phyloP scores from a whole-genome alignment of 2,329 filamentous ascomycete species.

The Keithomyces neogunnii region DNA sequence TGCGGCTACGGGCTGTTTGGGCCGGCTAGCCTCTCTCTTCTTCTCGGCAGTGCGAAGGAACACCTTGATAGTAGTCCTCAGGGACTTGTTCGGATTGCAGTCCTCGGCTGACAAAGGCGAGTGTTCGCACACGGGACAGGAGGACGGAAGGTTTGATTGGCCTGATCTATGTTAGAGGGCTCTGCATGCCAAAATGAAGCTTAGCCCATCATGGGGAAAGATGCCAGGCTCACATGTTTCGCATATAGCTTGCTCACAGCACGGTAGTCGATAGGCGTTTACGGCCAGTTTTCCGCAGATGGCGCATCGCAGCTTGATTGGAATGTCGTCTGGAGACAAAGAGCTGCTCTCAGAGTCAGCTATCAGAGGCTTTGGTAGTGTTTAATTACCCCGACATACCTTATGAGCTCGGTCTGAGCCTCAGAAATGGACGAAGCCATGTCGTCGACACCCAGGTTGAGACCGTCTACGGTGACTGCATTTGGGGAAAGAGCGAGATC shows the following conservation, averaged over 20 bases:
- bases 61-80: slow-evolving; percentile 87
- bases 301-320: slow-evolving; percentile 92
- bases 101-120: slow-evolving; percentile 77
- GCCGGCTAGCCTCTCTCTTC: slow-evolving; percentile 63
- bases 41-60: slow-evolving; percentile 89
- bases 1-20: slow-evolving; percentile 37
- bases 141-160: slow-evolving; percentile 65
- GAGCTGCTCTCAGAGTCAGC: slow-evolving; percentile 44
- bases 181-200: slow-evolving; percentile 1
- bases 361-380: not conserved
- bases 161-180: slow-evolving; percentile 35
- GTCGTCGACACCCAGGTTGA: slow-evolving; percentile 12
- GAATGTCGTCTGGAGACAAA: slow-evolving; percentile 73
- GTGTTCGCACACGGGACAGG: slow-evolving; percentile 90
- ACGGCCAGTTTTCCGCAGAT: slow-evolving; percentile 86
- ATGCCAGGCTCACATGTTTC: slow-evolving; percentile 55
- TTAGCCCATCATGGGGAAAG: not conserved
- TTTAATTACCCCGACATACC: slow-evolving; percentile 26
- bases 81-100: slow-evolving; percentile 79
- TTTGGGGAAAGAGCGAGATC: slow-evolving; percentile 4
- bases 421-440: slow-evolving; percentile 33
- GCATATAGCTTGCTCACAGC: slow-evolving; percentile 93
- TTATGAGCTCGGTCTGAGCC: slow-evolving; percentile 51
- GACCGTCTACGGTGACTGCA: slow-evolving; percentile 9
- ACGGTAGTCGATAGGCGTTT: slow-evolving; percentile 85